Percentiles rank a stretch among this genome's conserved stretches.
These are phyloP conservation scores for Nicotiana noctiflora DNA, from an alignment of 257 asterid species.

Conservation along the genomic window DNA sequence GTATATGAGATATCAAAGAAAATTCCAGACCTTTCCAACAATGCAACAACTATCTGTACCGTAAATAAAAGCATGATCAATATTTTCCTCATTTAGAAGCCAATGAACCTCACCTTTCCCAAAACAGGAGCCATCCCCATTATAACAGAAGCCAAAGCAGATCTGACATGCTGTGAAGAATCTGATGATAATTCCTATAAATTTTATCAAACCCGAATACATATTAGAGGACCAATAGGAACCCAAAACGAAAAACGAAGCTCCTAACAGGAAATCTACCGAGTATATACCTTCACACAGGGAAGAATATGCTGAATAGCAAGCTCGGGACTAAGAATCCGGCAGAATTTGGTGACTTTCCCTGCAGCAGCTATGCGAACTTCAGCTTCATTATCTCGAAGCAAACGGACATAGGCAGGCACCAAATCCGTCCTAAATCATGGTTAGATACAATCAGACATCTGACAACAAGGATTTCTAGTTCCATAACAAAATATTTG, in stretches of 20 bases:
- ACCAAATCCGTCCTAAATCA: constrained; percentile 70
- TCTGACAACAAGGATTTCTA: neutral
- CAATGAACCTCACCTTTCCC: constrained; percentile 53
- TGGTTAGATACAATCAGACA: constrained; percentile 13
- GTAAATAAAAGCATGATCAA: neutral
- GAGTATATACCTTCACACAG: constrained; percentile 64
- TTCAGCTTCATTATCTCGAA: constrained; percentile 89
- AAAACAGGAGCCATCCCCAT: constrained; percentile 97
- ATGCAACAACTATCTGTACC: neutral
- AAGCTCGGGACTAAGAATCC: constrained; percentile 75
- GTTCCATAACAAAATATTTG: neutral
- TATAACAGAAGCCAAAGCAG: constrained; percentile 89
- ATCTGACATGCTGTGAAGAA: constrained; percentile 90
- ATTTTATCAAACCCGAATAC: neutral
- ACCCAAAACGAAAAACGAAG: constrained; percentile 10
- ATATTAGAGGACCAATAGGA: neutral
- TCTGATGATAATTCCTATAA: constrained; percentile 87
- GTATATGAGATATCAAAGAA: neutral
- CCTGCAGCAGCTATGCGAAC: constrained; percentile 93
- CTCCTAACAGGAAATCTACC: constrained; percentile 6
- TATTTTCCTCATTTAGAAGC: neutral
- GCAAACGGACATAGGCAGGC: constrained; percentile 90
- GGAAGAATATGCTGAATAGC: constrained; percentile 91
- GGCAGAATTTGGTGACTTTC: constrained; percentile 76
- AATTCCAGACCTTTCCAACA: neutral